Base-by-base conservation (phyloP, 257 asterid genomes). In the Primulina huaijiensis region DNA sequence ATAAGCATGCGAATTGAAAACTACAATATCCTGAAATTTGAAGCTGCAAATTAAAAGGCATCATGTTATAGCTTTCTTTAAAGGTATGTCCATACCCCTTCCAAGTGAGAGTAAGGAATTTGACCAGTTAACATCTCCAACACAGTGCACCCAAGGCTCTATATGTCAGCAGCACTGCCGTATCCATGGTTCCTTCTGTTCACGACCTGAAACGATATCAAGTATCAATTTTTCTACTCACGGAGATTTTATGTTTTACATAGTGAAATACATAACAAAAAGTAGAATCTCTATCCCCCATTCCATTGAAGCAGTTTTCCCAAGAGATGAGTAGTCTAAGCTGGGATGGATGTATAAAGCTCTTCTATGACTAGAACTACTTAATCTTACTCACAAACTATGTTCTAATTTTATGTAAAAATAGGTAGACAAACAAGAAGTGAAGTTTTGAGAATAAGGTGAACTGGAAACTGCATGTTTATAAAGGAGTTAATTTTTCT, bases 141-240 rank as follows among this genome's bases (percentile, higher is more conserved):
- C 52, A 86, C 92, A 20, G 89, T 83, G 81, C 92, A 86, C 23
- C 92, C 92, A 56, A 86, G 87, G 76, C 89, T 83, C 92, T 89
- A 86, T 72, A 86, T 86, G 65, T 86, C 92, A 72, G 92, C 92
- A 60, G 84, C 75, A 60, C 64, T 85, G 6, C 89, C 92, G 46
- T 86, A 86, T 40, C 92, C 92, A 72, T 68, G 74, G 73, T 78
- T 84, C 79, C 25, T 83, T 56, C 73, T 72, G 52, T 81, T 83
- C 75, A 83, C 89, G 62, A 86, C 90, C 90, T 86, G 79, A 67
- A 50, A 72, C 60, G 64, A 72, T 38, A 67, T 46, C 14, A 65
- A 61, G 56, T 29, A 63, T 68, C 73, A 50, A 64, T 25, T 66
- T 75, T 46, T 65, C 71, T 69, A 64, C 60, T 43, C 68, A 43